phyloP scores from a whole-genome alignment of 2,329 filamentous ascomycete genomes.

The Diaporthe vexans region DNA sequence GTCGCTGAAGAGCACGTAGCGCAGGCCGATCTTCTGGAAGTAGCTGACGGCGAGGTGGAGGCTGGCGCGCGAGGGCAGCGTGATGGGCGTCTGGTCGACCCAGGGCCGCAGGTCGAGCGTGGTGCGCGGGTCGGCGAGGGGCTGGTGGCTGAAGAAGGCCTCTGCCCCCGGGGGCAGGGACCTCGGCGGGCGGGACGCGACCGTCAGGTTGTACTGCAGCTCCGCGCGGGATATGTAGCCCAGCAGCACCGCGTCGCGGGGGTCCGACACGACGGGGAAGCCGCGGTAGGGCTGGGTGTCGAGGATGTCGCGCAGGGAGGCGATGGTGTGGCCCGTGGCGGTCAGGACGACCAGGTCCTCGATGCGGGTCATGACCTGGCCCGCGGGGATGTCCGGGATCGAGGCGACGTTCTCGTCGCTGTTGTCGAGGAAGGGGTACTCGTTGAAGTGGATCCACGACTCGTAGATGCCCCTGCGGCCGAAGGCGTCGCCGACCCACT shows the following conservation, averaged over 20 bases:
- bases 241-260: conserved; percentile 82
- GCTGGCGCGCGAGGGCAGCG: conserved; percentile 80
- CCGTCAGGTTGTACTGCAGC: conserved; percentile 83
- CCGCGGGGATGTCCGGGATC: conserved; percentile 87
- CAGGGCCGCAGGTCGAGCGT: conserved; percentile 92
- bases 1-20: conserved; percentile 91
- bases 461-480: conserved; percentile 96
- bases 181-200: conserved; percentile 65
- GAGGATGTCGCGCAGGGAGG: conserved; percentile 79
- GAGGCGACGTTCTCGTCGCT: conserved; percentile 73
- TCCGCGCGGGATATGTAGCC: conserved; percentile 96
- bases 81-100: conserved; percentile 99
- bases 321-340: conserved; percentile 89
- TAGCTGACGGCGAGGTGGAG: conserved; percentile 91
- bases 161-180: conserved; percentile 79
- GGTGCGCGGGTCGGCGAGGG: conserved; percentile 80
- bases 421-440: conserved; percentile 95
- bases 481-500: conserved; percentile 98
- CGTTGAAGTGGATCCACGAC: conserved; percentile 96
- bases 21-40: conserved; percentile 93
- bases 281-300: conserved; percentile 84
- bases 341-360: conserved; percentile 92
- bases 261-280: conserved; percentile 89
- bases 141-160: conserved; percentile 87
- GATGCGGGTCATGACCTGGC: conserved; percentile 90